Base-by-base conservation (phyloP, 345 rosid species). In the Dipteronia sinensis region DNA sequence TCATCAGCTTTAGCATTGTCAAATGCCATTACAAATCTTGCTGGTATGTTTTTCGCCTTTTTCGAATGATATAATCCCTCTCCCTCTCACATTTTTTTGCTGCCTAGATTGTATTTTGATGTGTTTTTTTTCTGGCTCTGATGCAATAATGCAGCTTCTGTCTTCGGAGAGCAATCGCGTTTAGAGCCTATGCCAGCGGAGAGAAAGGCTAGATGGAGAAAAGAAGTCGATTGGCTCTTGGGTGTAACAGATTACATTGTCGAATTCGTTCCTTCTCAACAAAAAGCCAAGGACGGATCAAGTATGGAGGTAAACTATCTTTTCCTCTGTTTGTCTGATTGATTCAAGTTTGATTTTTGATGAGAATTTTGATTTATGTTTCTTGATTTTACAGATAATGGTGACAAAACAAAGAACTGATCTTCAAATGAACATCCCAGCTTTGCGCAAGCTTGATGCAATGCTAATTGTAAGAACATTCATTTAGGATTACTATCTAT, bases 351-450 rank as follows among this genome's bases (percentile, higher is more conserved):
- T 16, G n/a, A 49, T 10, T 44, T 65, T 76, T 67, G 27, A 38
- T 15, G 15, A 27, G 62, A 13, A 72, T 69, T 6, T 46, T 2
- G 27, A 25, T 61, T 61, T 10, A 25, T 61, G 67, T 15, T 80
- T 59, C 5, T 72, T 16, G 22, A 58, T 79, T 76, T 25, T 16
- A 67, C 74, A 96, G 99, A 88, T 97, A 29, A 94, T 94, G 99
- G 79, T 82, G 67, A 94, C 98, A 47, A 80, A 86, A 73, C 98
- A 97, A 80, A 83, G 99, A 66, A 82, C 79, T 19, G 98, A 97
- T 87, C 95, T 97, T 78, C 98, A 82, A 12, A 87, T 91, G 88
- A 94, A 97, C 87, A 94, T 94, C 47, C 98, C 99, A 10, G 98
- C 99, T 19, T 81, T 97, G 68, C 88, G 93, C 73, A 97, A 90